phyloP scores from a whole-genome alignment of 805 yeast genomes.

The Pichia insulana region DNA sequence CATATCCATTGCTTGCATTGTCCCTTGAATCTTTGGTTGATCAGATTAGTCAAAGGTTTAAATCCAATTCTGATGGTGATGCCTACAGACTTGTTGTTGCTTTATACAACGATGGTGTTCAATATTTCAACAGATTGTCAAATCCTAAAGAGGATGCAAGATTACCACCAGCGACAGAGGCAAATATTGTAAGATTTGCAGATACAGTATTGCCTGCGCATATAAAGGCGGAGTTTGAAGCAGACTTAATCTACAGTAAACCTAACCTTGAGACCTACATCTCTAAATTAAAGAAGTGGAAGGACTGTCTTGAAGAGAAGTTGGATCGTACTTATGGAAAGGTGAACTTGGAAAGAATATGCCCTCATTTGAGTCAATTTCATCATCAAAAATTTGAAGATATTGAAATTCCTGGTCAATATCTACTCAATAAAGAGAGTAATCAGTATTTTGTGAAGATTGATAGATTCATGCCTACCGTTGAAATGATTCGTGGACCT shows the following conservation, averaged over 20 bases:
- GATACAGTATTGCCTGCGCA: constrained; percentile 88
- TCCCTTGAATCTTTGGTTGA: constrained; percentile 93
- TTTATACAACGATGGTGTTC: constrained; percentile 85
- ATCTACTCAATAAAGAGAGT: constrained; percentile 76
- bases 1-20: constrained; percentile 86
- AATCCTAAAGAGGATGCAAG: constrained; percentile 83
- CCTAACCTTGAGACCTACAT: constrained; percentile 88
- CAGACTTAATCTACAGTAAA: constrained; percentile 77
- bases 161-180: constrained; percentile 85
- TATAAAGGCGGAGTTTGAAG: constrained; percentile 81
- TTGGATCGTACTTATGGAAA: constrained; percentile 75
- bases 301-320: constrained; percentile 85
- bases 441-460: constrained; percentile 89
- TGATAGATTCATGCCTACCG: constrained; percentile 82
- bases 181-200: constrained; percentile 80
- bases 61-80: constrained; percentile 91
- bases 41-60: constrained; percentile 88
- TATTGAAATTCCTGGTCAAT: constrained; percentile 96
- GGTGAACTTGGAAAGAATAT: constrained; percentile 78
- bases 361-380: constrained; percentile 94
- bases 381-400: constrained; percentile 98
- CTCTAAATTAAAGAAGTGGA: constrained; percentile 78
- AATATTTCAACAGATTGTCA: constrained; percentile 75
- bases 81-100: constrained; percentile 92
- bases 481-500: constrained; percentile 83